phyloP scores from a whole-genome alignment of 2,329 filamentous ascomycete genomes.

The Colletotrichum sp. region DNA sequence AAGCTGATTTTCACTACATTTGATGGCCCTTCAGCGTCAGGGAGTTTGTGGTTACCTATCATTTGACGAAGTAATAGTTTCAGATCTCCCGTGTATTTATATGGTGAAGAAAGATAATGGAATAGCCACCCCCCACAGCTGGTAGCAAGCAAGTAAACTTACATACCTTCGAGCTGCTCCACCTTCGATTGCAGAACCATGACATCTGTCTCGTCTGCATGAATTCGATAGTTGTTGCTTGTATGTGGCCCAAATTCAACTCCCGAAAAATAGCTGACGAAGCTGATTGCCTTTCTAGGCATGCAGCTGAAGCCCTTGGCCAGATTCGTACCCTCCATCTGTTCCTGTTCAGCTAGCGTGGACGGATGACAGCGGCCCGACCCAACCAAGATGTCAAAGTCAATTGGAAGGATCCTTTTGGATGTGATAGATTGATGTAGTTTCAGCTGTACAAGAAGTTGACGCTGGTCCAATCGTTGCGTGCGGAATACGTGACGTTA shows the following conservation, averaged over 20 bases:
- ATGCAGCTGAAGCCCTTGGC: background rate
- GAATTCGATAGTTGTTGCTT: fast-evolving
- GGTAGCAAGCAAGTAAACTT: background rate
- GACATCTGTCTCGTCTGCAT: fast-evolving
- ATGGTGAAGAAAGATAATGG: background rate
- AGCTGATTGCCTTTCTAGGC: background rate
- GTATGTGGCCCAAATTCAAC: fast-evolving
- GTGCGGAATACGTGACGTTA: background rate
- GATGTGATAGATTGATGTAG: fast-evolving
- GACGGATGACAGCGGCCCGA: background rate
- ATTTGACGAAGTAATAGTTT: background rate
- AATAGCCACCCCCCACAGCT: background rate
- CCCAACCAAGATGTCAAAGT: background rate
- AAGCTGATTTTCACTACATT: fast-evolving
- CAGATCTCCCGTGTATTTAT: background rate
- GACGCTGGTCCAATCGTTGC: fast-evolving
- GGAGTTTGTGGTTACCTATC: fast-evolving
- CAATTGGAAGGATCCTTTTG: background rate
- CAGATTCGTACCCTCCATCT: background rate
- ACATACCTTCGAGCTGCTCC: background rate
- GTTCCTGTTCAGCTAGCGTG: background rate
- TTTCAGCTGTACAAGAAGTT: background rate
- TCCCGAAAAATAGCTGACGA: background rate
- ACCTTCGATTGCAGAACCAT: background rate
- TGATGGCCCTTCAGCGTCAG: background rate